phyloP scores from a whole-genome alignment of 2,329 filamentous ascomycete genomes.

The Fusarium solani-melongenae region DNA sequence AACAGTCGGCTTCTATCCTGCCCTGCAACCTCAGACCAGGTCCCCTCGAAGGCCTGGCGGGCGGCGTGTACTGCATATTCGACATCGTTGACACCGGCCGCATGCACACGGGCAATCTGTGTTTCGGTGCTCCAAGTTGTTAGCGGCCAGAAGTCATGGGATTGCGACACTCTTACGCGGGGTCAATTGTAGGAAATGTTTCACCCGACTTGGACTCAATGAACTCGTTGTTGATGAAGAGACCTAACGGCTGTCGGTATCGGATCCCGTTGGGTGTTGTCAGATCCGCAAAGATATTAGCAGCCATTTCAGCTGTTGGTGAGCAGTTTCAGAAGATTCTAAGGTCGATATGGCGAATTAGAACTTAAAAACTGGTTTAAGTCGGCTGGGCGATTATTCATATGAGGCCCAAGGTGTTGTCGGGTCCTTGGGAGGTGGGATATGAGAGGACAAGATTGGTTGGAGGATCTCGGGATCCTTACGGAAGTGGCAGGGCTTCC shows the following conservation, averaged over 20 bases:
- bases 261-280: too few relatives aligned
- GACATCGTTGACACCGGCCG: background rate
- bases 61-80: background rate
- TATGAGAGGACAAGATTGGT: too few relatives aligned
- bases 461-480: too few relatives aligned
- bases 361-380: too few relatives aligned
- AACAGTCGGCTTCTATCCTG: background rate
- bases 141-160: background rate
- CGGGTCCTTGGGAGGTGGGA: too few relatives aligned
- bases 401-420: too few relatives aligned
- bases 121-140: background rate
- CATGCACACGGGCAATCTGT: background rate
- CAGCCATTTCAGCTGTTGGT: too few relatives aligned
- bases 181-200: background rate
- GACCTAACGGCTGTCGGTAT: background rate
- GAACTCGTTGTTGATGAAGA: background rate
- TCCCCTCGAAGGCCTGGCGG: background rate
- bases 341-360: too few relatives aligned
- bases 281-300: too few relatives aligned
- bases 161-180: background rate
- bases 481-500: too few relatives aligned
- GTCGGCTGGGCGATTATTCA: too few relatives aligned
- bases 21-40: background rate
- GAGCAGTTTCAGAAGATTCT: too few relatives aligned
- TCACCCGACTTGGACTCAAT: background rate